Percentiles rank a stretch among this genome's conserved stretches.
Conservation (phyloP, 1,284 basidiomycete genomes). For the Pascua sp. region DNA sequence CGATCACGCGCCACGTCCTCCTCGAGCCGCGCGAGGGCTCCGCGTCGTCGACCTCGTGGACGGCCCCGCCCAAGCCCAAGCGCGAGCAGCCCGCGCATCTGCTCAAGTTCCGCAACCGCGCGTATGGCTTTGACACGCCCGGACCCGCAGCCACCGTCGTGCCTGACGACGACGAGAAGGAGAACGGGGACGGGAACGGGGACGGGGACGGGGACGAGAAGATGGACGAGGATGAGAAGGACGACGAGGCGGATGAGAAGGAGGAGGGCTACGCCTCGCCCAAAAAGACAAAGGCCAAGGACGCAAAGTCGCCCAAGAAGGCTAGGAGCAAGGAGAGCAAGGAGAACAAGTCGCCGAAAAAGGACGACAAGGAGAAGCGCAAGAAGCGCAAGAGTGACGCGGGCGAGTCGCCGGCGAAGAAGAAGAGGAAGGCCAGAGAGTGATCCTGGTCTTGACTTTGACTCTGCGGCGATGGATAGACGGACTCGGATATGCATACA, state of each 20-base stretch:
- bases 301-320: conserved; percentile 7
- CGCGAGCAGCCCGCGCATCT: conserved; percentile 35
- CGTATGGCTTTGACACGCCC: conserved; percentile 36
- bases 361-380: conserved; percentile 18
- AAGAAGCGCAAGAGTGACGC: conserved; percentile 24
- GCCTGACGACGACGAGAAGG: neutral
- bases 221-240: neutral
- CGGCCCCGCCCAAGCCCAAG: conserved; percentile 19
- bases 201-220: neutral
- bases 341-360: conserved; percentile 1
- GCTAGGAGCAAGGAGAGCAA: conserved; percentile 7
- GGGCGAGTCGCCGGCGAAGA: conserved; percentile 23
- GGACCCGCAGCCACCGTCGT: conserved; percentile 22
- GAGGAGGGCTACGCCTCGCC: conserved; percentile 2
- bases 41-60: neutral
- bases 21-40: conserved; percentile 26
- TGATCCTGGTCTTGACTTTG: neutral
- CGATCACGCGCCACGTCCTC: conserved; percentile 36
- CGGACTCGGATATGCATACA: neutral
- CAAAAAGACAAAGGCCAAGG: conserved; percentile 10
- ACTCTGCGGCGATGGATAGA: neutral
- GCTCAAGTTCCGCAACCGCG: conserved; percentile 43
- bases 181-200: neutral
- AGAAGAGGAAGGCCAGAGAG: conserved; percentile 36
- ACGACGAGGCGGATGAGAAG: neutral